Evolutionary conservation across 345 rosid genomes (phyloP), one percentile per base, ranked within the genome.

Genomic region (Laguncularia racemosa): DNA sequence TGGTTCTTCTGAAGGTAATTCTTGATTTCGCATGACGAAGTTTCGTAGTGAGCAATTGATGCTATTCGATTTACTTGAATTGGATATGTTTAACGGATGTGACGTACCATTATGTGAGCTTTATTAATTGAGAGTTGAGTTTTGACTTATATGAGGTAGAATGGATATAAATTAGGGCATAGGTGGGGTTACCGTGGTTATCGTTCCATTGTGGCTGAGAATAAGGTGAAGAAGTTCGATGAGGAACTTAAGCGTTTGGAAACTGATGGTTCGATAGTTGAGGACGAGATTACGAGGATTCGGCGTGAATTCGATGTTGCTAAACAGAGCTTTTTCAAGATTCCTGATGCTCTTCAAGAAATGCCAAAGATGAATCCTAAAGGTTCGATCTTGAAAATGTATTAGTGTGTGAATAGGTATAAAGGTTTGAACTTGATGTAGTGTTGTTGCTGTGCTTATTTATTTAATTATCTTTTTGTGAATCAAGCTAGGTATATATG

Each of bases 351-450:
- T 0, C 64, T 89, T 0, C 74, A 75, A 52, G 76, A 51, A 64
- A 78, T 80, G 95, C 86, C 93, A 2, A 92, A 83, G 78, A 80
- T 83, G 93, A 81, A 84, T 71, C 98, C 96, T 26, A 72, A 84
- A 89, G 98, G 98, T 84, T 67, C 33, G 16, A 45, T 21, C 38
- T 21, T 46, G 20, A 17, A 19, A 59, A 26, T 50, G 40, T 33
- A 9, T 6, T 33, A 3, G 9, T 33, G 40, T 10, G 47, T 13
- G 21, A 20, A 16, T 14, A 4, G 12, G 33, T 45, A 16, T 47
- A 23, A 6, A 4, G 16, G 49, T 17, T 44, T 43, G 46, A 14
- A 20, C 53, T 16, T 54, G 44, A 14, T 52, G 46, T 5, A 43
- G 66, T 38, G 20, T 52, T 44, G n/a, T 58, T 44, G 13, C 47